Base-by-base conservation (phyloP, 163 green algal species). In the Coccomyxa subellipsoidea region DNA sequence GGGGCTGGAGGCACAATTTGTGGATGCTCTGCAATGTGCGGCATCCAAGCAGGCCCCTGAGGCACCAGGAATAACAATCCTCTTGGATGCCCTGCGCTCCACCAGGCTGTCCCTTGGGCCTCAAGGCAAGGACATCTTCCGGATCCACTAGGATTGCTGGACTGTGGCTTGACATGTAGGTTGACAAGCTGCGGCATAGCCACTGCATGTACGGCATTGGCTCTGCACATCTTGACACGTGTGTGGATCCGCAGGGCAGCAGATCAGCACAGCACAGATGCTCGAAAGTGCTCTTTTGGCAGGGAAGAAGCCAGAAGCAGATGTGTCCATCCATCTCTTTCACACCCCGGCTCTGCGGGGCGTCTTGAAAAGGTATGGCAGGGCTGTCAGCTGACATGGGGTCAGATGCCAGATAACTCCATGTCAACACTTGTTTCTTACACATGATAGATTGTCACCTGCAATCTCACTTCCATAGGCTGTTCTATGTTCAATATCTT, bases 71-170 rank as follows among this genome's bases (percentile, higher is more conserved):
- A 73, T 73, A 18, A 73, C 66, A 12, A 40, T 89, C 6, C 40
- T 89, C 34, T 77, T 89, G 39, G 85, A 89, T 77, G 85, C 85
- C 12, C 76, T 87, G 66, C 78, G 84, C 29, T 79, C n/a, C 69
- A 87, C 84, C 0, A 59, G 72, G 80, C 35, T 80, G 66, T 38
- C 80, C 40, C 5, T 27, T 31, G 23, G 72, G 37, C 54, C 18
- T 4, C 47, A 69, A 40, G 29, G 35, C 39, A 53, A 38, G 31
- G 10, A 66, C 47, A 12, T 29, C 18, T 29, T 18, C 47, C 47
- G 18, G 18, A 18, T 66, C 47, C 47, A 66, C 18, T 18, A 66
- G 47, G 12, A 66, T 66, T 66, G 12, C 18, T 12, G 12, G 47
- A 66, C 47, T 66, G 47, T n/a, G n/a, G n/a, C n/a, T n/a, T n/a